phyloP scores from a whole-genome alignment of 371 early-diverging fungal genomes.

The Aphelidium insulamus region DNA sequence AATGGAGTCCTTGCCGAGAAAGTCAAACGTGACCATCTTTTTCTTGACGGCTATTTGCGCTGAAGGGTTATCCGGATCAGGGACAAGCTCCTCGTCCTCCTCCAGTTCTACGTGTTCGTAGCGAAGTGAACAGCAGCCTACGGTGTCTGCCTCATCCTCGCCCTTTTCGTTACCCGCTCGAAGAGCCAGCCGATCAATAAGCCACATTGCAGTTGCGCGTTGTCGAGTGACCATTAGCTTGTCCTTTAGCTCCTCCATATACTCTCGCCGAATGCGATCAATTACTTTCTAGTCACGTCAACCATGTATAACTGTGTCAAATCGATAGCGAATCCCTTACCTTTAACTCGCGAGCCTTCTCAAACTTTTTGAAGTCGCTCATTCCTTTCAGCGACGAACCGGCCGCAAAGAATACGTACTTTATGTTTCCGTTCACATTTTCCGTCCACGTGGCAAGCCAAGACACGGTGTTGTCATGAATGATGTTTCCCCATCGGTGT shows the following conservation, averaged over 20 bases:
- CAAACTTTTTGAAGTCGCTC: conserved; percentile 88
- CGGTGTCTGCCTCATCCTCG: conserved; percentile 93
- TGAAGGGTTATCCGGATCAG: too few relatives aligned
- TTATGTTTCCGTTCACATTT: conserved; percentile 68
- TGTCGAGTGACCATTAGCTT: conserved; percentile 58
- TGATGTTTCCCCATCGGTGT: conserved; percentile 65
- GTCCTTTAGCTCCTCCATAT: conserved; percentile 50
- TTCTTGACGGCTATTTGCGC: conserved; percentile 15
- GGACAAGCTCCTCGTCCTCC: too few relatives aligned
- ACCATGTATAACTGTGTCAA: background rate
- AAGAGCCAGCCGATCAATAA: conserved; percentile 83
- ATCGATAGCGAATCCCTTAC: conserved; percentile 10
- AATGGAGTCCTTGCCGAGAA: conserved; percentile 93
- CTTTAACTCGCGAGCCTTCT: conserved; percentile 77
- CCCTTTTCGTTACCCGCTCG: conserved; percentile 97
- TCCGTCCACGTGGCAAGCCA: conserved; percentile 97
- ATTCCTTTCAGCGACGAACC: conserved; percentile 81
- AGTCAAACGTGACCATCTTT: conserved; percentile 77
- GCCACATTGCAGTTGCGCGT: conserved; percentile 80
- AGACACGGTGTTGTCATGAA: conserved; percentile 74
- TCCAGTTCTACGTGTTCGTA: conserved; percentile 72
- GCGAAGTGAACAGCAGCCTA: conserved; percentile 91
- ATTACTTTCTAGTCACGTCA: conserved; percentile 51
- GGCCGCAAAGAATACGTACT: conserved; percentile 86
- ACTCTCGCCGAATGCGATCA: conserved; percentile 44